Evolutionary conservation across 805 yeast genomes (phyloP).

Genomic region (Ascoidea asiatica): DNA sequence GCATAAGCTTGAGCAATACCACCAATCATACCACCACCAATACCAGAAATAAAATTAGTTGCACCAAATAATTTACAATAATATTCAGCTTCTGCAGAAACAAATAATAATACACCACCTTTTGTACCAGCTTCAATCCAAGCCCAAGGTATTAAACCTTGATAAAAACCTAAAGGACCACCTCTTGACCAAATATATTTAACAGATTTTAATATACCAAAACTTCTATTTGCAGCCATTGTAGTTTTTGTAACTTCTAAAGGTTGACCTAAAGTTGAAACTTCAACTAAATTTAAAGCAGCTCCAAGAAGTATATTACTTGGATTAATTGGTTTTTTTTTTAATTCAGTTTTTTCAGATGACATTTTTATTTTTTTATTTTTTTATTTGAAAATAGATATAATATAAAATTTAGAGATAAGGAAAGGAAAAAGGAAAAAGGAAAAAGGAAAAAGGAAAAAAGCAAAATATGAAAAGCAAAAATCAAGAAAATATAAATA

Average conservation of each 20-base stretch:
- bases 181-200: constrained; percentile 85
- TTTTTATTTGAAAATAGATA: too few relatives aligned
- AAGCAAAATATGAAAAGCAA: too few relatives aligned
- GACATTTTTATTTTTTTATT: not conserved
- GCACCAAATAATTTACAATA: constrained; percentile 50
- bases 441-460: not conserved
- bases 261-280: constrained; percentile 92
- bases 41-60: constrained; percentile 70
- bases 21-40: constrained; percentile 91
- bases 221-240: constrained; percentile 89
- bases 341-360: constrained; percentile 22
- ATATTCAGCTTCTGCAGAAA: constrained; percentile 86
- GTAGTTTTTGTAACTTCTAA: constrained; percentile 93
- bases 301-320: constrained; percentile 90
- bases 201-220: constrained; percentile 54
- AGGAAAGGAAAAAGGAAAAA: not conserved
- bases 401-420: not conserved
- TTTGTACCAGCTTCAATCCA: constrained; percentile 99
- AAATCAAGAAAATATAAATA: too few relatives aligned
- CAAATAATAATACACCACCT: constrained; percentile 91
- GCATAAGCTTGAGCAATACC: constrained; percentile 94
- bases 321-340: constrained; percentile 79
- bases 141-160: constrained; percentile 98
- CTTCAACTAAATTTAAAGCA: constrained; percentile 84
- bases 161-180: constrained; percentile 85